phyloP scores from a whole-genome alignment of 2,329 filamentous ascomycete species.

The Thielaviopsis punctulata region DNA sequence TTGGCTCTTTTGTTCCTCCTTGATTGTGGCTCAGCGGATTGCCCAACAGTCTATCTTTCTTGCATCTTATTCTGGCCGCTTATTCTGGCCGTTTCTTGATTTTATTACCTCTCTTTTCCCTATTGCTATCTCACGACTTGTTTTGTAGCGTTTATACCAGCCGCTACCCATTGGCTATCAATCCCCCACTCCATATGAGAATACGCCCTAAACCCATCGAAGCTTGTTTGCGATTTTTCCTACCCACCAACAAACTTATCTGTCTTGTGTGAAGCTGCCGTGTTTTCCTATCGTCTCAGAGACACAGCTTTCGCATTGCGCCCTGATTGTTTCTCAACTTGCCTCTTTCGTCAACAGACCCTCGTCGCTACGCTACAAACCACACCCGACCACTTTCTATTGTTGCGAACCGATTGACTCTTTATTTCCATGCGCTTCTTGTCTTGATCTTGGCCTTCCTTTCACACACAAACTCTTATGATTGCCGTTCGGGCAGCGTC shows the following conservation, averaged over 20 bases:
- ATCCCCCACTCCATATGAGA: background rate
- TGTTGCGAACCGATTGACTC: too few relatives aligned
- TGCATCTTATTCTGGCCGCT: background rate
- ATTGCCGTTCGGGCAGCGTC: constrained; percentile 12
- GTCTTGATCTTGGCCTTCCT: background rate
- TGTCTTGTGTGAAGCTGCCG: background rate
- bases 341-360: too few relatives aligned
- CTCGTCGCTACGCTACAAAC: background rate
- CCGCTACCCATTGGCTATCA: background rate
- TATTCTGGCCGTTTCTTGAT: background rate
- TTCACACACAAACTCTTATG: constrained; percentile 10
- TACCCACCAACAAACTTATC: background rate
- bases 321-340: background rate
- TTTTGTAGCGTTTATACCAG: too few relatives aligned
- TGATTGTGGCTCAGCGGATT: background rate
- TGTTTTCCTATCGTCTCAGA: background rate
- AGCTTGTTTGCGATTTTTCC: background rate
- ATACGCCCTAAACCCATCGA: background rate
- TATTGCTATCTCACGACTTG: background rate
- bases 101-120: background rate
- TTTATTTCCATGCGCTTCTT: background rate
- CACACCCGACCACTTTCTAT: background rate
- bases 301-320: background rate
- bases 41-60: background rate
- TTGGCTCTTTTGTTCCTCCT: background rate